A percentile compares a stretch with the other conserved stretches of the same genome.
phyloP scores from a whole-genome alignment of 2,329 filamentous ascomycete genomes.

The Diaporthe velutina region DNA sequence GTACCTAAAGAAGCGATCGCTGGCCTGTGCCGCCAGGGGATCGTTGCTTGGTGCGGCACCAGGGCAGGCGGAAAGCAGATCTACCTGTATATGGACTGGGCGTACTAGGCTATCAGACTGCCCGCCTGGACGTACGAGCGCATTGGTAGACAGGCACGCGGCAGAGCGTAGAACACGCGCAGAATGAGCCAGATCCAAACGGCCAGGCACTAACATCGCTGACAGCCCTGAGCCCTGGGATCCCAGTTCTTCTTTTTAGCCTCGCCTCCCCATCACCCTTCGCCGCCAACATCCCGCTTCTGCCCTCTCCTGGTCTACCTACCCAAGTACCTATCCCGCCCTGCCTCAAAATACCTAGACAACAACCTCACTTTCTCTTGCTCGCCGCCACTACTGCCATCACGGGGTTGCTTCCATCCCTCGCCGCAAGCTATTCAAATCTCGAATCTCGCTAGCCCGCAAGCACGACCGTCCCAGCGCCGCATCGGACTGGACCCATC shows the following conservation, averaged over 20 bases:
- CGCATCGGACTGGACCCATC: neutral
- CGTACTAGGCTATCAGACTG: conserved; percentile 5
- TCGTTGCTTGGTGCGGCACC: conserved; percentile 21
- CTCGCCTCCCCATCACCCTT: conserved; percentile 17
- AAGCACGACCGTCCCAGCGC: neutral
- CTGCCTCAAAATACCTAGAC: neutral
- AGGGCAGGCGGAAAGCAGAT: conserved; percentile 24
- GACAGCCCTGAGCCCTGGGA: conserved; percentile 27
- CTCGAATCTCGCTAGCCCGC: neutral
- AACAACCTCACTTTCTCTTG: conserved; percentile 9
- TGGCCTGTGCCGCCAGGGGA: conserved; percentile 26
- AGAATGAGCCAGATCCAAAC: conserved; percentile 21
- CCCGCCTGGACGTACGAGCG: neutral
- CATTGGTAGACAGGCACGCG: conserved; percentile 19
- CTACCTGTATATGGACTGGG: conserved; percentile 18
- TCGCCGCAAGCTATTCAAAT: neutral
- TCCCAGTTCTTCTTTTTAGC: conserved; percentile 29
- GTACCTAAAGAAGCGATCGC: conserved; percentile 4
- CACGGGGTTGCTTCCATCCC: neutral
- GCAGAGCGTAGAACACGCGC: neutral
- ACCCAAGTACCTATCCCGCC: neutral
- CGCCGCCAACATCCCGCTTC: conserved; percentile 12
- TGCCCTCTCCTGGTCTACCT: conserved; percentile 10
- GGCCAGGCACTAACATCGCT: conserved; percentile 24
- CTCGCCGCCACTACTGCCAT: neutral